A percentile compares a stretch with the other conserved stretches of the same genome.
Conservation (phyloP, 1,284 basidiomycete genomes). For the Leccinum pachyderme region DNA sequence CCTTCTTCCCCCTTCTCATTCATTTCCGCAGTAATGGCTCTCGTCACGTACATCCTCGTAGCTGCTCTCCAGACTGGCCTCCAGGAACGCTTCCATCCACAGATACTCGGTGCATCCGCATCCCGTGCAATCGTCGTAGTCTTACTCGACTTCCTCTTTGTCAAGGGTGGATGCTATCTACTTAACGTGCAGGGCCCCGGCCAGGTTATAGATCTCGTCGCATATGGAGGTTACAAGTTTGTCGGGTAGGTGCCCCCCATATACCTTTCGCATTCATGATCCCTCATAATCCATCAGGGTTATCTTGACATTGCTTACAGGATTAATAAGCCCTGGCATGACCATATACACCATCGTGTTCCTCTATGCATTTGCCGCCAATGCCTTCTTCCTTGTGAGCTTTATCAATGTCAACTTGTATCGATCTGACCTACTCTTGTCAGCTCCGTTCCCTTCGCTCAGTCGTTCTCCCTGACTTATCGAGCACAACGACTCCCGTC, state of each 20-base stretch:
- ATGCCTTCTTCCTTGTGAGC: constrained; percentile 91
- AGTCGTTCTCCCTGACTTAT: constrained; percentile 72
- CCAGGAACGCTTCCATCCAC: constrained; percentile 83
- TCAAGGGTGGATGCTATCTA: constrained; percentile 90
- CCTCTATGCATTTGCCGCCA: constrained; percentile 83
- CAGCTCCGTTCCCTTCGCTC: constrained; percentile 91
- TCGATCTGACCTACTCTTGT: neutral
- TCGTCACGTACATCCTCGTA: constrained; percentile 94
- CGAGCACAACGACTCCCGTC: constrained; percentile 38
- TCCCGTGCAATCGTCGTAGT: constrained; percentile 82
- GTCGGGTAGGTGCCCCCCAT: constrained; percentile 64
- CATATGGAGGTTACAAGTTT: constrained; percentile 97
- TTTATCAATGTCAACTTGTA: neutral
- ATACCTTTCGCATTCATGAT: neutral
- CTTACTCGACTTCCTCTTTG: constrained; percentile 82
- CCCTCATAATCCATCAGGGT: constrained; percentile 46
- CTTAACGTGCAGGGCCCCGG: constrained; percentile 79
- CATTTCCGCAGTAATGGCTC: constrained; percentile 76
- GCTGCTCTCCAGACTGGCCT: constrained; percentile 85
- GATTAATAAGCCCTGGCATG: constrained; percentile 58
- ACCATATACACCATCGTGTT: constrained; percentile 74
- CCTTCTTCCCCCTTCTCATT: constrained; percentile 2
- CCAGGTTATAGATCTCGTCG: constrained; percentile 70
- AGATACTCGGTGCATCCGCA: constrained; percentile 84
- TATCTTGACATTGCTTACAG: constrained; percentile 64